Percentiles rank a stretch among this genome's conserved stretches.
These are phyloP conservation scores for Colletotrichum chrysophilum DNA, from an alignment of 2,329 filamentous ascomycete species.

Conservation along the genomic window DNA sequence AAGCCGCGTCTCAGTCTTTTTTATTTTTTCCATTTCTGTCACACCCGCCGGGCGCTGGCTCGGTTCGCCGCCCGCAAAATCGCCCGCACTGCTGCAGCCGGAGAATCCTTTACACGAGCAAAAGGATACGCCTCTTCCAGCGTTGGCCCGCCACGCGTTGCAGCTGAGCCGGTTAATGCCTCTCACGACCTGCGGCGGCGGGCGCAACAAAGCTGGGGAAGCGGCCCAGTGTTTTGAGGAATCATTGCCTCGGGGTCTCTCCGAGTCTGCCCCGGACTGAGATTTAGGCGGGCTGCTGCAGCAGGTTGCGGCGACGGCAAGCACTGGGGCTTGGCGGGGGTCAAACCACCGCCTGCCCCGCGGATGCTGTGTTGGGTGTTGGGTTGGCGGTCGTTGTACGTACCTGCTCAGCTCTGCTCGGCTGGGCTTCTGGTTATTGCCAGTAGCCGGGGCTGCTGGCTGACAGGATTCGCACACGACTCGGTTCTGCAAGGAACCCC, in stretches of 20 bases:
- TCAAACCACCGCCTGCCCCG: slow-evolving; percentile 12
- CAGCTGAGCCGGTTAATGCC: background rate
- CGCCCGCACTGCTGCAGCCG: background rate
- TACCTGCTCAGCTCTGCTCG: background rate
- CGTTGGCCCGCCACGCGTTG: background rate
- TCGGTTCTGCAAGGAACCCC: slow-evolving; percentile 16
- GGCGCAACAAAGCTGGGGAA: slow-evolving; percentile 1
- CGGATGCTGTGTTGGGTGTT: background rate
- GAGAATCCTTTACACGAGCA: background rate
- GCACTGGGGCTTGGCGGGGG: slow-evolving; percentile 19
- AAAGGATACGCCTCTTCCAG: background rate
- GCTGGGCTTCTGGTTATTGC: background rate
- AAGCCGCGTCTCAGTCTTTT: slow-evolving; percentile 23
- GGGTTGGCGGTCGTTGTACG: background rate
- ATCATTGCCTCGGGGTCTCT: background rate
- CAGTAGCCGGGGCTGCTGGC: background rate
- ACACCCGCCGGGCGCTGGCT: background rate
- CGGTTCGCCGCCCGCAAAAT: background rate
- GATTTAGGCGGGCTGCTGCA: background rate
- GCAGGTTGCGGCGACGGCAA: background rate
- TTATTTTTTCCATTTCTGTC: background rate
- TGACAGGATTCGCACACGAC: slow-evolving; percentile 6
- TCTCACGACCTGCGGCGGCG: background rate
- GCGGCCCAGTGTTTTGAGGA: background rate
- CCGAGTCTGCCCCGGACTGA: background rate